phyloP scores from a whole-genome alignment of 768 basidiomycete genomes.

The Stropharia rugosoannulata region DNA sequence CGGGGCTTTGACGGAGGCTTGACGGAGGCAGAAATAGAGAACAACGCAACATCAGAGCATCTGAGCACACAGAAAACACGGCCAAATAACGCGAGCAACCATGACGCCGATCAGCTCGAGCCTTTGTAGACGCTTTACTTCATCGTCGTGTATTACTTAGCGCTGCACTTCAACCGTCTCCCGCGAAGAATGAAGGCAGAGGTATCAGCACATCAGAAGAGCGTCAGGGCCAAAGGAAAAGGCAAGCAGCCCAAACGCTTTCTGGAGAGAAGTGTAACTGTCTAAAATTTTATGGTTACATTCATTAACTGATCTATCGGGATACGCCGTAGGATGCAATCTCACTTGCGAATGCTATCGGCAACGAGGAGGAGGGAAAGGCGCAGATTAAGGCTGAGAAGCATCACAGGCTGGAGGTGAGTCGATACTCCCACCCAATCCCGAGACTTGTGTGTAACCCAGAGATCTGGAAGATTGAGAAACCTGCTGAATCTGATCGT shows the following conservation, averaged over 20 bases:
- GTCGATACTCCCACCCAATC: conserved; percentile 6
- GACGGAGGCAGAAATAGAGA: not conserved
- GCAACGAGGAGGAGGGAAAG: conserved; percentile 44
- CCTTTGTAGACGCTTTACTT: not conserved
- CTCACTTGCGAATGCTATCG: conserved; percentile 46
- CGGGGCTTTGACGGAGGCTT: not conserved
- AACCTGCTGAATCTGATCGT: conserved; percentile 22
- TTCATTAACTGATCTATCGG: conserved; percentile 1
- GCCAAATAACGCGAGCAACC: not conserved
- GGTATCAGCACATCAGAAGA: not conserved
- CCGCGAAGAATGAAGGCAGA: not conserved
- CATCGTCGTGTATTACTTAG: not conserved
- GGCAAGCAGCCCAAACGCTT: conserved; percentile 34
- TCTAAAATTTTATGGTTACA: conserved; percentile 4
- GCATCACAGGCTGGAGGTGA: conserved; percentile 39
- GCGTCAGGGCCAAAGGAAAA: not conserved
- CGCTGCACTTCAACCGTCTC: not conserved
- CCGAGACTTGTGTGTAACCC: not conserved
- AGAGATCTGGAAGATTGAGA: conserved; percentile 7
- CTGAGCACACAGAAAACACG: not conserved
- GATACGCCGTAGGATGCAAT: conserved; percentile 39
- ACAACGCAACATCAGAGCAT: not conserved
- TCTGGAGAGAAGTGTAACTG: conserved; percentile 32
- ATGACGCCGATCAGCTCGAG: not conserved
- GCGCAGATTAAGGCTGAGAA: conserved; percentile 36